Evolutionary conservation across 495 filamentous ascomycete species (phyloP).

Genomic region (Copromyces sp.): DNA sequence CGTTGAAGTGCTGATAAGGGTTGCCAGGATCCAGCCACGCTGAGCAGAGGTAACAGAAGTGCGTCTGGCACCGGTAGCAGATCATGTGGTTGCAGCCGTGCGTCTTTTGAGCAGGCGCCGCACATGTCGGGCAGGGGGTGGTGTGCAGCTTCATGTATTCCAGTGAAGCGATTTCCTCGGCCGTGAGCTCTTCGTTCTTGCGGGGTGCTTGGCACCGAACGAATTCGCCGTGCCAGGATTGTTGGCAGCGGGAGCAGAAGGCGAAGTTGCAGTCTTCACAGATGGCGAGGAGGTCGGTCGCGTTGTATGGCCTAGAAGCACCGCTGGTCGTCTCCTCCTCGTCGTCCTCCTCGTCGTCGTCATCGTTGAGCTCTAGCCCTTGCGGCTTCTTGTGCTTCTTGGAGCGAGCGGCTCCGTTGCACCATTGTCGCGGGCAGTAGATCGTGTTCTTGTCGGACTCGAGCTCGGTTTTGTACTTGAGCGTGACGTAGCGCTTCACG

Average conservation of each 20-base stretch:
- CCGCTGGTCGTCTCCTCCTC: constrained; percentile 22
- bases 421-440: constrained; percentile 93
- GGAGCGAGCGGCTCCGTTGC: constrained; percentile 78
- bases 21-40: constrained; percentile 71
- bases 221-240: constrained; percentile 86
- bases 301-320: constrained; percentile 12
- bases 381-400: constrained; percentile 65
- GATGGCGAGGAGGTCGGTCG: constrained; percentile 49
- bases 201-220: constrained; percentile 49
- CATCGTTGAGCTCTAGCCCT: constrained; percentile 38
- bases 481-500: constrained; percentile 74
- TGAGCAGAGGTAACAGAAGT: constrained; percentile 94
- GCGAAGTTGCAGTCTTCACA: constrained; percentile 88
- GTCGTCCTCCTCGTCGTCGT: constrained; percentile 29
- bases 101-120: constrained; percentile 75
- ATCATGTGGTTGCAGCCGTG: constrained; percentile 98
- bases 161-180: constrained; percentile 73
- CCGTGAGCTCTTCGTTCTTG: constrained; percentile 54
- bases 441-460: constrained; percentile 85
- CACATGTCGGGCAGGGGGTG: constrained; percentile 83
- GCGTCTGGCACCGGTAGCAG: constrained; percentile 78
- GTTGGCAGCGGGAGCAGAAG: constrained; percentile 58
- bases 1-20: constrained; percentile 84
- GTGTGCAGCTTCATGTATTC: constrained; percentile 75
- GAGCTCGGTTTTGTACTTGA: constrained; percentile 85